Evolutionary conservation across 2,329 filamentous ascomycete species (phyloP).

Genomic region (Clarireedia monteithiana): DNA sequence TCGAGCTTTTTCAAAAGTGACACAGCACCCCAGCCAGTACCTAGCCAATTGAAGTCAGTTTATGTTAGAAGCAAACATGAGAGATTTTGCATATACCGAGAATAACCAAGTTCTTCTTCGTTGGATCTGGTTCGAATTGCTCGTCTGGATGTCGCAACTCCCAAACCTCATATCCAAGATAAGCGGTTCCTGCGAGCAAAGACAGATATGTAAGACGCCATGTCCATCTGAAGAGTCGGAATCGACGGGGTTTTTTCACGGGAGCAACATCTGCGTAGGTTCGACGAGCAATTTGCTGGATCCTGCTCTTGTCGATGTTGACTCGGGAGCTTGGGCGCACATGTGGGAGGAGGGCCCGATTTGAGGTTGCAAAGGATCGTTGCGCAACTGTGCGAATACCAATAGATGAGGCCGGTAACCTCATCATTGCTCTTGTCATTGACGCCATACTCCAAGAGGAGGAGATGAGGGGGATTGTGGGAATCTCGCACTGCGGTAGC

Average conservation of each 20-base stretch:
- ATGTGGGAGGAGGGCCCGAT: slow-evolving; percentile 18
- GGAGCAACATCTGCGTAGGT: slow-evolving; percentile 35
- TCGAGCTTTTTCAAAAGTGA: slow-evolving; percentile 97
- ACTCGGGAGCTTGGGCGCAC: slow-evolving; percentile 21
- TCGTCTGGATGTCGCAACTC: slow-evolving; percentile 71
- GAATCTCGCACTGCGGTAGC: neutral
- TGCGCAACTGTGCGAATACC: slow-evolving; percentile 21
- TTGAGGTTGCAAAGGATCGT: slow-evolving; percentile 24
- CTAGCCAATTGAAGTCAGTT: slow-evolving; percentile 38
- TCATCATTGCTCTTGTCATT: slow-evolving; percentile 27
- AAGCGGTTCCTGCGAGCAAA: slow-evolving; percentile 59
- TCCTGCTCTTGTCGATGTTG: slow-evolving; percentile 18
- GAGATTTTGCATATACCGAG: slow-evolving; percentile 55
- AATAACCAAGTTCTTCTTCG: slow-evolving; percentile 94
- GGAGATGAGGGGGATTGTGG: neutral
- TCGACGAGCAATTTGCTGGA: slow-evolving; percentile 36
- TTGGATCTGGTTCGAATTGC: slow-evolving; percentile 71
- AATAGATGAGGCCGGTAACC: slow-evolving; percentile 26
- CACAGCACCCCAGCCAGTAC: slow-evolving; percentile 93
- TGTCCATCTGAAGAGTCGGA: slow-evolving; percentile 66
- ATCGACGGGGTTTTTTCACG: slow-evolving; percentile 46
- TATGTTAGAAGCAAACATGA: neutral
- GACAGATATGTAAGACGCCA: slow-evolving; percentile 81
- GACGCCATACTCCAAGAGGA: slow-evolving; percentile 25
- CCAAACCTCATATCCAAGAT: slow-evolving; percentile 75